These are phyloP conservation scores for Populus trichocarpa DNA, from an alignment of 441 rosid species.

Conservation along the genomic window DNA sequence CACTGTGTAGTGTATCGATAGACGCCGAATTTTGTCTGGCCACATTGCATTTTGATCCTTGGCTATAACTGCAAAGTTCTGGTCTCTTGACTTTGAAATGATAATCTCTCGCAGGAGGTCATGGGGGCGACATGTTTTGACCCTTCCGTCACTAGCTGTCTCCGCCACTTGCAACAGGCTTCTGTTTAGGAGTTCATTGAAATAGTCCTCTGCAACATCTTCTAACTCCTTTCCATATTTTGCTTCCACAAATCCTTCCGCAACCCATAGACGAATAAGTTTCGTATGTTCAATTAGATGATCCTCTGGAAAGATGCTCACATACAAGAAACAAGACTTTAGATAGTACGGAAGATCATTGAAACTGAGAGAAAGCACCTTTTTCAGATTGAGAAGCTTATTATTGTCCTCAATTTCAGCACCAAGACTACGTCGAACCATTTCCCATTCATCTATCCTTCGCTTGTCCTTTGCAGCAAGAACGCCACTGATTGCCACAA, in stretches of 20 bases:
- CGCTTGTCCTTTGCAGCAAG: conserved; percentile 16
- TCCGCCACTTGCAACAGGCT: conserved; percentile 18
- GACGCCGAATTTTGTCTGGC: conserved; percentile 33
- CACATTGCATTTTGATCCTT: conserved; percentile 14
- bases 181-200: conserved; percentile 13
- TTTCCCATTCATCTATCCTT: conserved; percentile 19
- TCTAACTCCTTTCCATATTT: conserved; percentile 10
- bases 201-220: conserved; percentile 16
- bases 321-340: conserved; percentile 18
- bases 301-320: conserved; percentile 16
- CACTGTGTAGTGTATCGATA: conserved; percentile 30
- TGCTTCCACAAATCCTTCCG: conserved; percentile 18
- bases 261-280: conserved; percentile 18
- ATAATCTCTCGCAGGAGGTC: conserved; percentile 19
- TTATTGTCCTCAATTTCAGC: conserved; percentile 12
- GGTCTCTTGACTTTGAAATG: conserved; percentile 9
- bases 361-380: conserved; percentile 13
- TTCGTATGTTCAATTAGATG: conserved; percentile 2
- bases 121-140: conserved; percentile 16
- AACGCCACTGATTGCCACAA: conserved; percentile 33
- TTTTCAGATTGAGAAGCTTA: background rate
- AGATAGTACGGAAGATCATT: conserved; percentile 22
- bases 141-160: conserved; percentile 5
- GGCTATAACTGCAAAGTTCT: conserved; percentile 20
- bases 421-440: conserved; percentile 2